Evolutionary conservation across 768 basidiomycete genomes (phyloP).

Genomic region (Antrodiella citrinella): DNA sequence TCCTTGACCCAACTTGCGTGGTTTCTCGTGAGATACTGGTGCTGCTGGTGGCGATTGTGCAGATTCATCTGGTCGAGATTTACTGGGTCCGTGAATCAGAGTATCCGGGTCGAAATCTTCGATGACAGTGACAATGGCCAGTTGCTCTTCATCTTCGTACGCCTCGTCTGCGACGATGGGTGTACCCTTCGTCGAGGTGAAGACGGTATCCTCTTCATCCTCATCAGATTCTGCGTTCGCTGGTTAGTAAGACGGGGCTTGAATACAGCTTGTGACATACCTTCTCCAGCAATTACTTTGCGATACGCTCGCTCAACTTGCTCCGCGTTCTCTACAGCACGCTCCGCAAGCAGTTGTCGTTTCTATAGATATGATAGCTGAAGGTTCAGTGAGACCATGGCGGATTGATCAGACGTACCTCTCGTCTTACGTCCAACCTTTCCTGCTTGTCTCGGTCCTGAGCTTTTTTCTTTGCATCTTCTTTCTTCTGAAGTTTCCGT

Average conservation of each 20-base stretch:
- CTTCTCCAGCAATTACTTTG: conserved; percentile 6
- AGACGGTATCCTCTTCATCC: conserved; percentile 35
- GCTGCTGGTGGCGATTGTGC: not conserved
- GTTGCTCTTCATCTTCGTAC: conserved; percentile 76
- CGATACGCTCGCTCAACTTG: conserved; percentile 72
- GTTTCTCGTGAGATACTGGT: not conserved
- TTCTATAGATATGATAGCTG: conserved; percentile 39
- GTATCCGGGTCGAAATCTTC: conserved; percentile 82
- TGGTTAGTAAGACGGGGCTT: too few relatives aligned
- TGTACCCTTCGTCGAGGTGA: conserved; percentile 15
- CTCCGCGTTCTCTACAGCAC: conserved; percentile 69
- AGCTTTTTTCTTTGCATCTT: conserved; percentile 67
- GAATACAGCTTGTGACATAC: not conserved
- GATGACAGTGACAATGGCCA: conserved; percentile 85
- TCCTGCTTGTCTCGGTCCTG: conserved; percentile 71
- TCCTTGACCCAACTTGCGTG: not conserved
- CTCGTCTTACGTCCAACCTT: conserved; percentile 63
- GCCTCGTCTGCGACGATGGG: conserved; percentile 48
- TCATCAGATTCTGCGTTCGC: not conserved
- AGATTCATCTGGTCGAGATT: not conserved
- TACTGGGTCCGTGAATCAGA: conserved; percentile 37
- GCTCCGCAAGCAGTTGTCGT: conserved; percentile 69
- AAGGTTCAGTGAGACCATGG: conserved; percentile 7
- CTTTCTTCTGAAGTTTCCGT: conserved; percentile 78
- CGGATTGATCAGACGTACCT: conserved; percentile 40